These are phyloP conservation scores for Pistacia atlantica DNA, from an alignment of 345 rosid genomes.

Conservation along the genomic window DNA sequence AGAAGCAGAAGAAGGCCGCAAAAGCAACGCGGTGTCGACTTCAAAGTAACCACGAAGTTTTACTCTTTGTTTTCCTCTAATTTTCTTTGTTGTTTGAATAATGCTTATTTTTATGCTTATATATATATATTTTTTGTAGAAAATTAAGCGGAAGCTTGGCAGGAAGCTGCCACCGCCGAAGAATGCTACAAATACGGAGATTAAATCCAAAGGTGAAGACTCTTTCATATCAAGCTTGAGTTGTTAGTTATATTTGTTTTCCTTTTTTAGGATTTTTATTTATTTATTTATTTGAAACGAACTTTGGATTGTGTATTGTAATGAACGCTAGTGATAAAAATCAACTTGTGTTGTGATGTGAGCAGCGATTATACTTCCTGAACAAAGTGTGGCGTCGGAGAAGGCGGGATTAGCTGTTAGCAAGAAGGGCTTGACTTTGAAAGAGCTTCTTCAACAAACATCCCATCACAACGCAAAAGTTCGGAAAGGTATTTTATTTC, in stretches of 20 bases:
- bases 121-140: slow-evolving; percentile 38
- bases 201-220: slow-evolving; percentile 73
- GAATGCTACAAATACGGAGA: slow-evolving; percentile 85
- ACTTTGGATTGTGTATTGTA: not conserved
- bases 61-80: not conserved
- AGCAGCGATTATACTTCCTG: slow-evolving; percentile 87
- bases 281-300: slow-evolving; percentile 3
- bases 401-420: slow-evolving; percentile 80
- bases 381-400: slow-evolving; percentile 82
- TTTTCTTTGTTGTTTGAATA: not conserved
- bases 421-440: slow-evolving; percentile 87
- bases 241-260: not conserved
- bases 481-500: slow-evolving; percentile 53
- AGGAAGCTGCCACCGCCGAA: slow-evolving; percentile 85
- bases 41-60: slow-evolving; percentile 47
- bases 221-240: not conserved
- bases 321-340: not conserved
- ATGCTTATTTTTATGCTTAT: not conserved
- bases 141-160: slow-evolving; percentile 90
- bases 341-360: not conserved
- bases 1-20: slow-evolving; percentile 76
- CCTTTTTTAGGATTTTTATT: not conserved
- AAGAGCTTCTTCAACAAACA: slow-evolving; percentile 81
- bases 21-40: slow-evolving; percentile 64
- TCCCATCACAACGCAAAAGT: slow-evolving; percentile 86